phyloP scores from a whole-genome alignment of 108 stramenopile species.

The Cyclostephanos tholiformis region DNA sequence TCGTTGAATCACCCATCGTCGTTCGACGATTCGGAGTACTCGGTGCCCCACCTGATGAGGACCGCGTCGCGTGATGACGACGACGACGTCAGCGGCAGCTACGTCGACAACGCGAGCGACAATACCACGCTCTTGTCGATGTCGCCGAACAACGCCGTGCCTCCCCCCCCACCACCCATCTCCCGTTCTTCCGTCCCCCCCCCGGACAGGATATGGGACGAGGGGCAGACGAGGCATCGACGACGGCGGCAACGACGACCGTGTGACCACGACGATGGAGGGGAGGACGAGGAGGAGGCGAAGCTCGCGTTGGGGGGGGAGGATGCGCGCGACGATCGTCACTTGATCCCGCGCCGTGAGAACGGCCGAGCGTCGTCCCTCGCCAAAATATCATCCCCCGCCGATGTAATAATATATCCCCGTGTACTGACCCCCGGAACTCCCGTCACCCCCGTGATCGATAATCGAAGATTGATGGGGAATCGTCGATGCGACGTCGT shows the following conservation, averaged over 20 bases:
- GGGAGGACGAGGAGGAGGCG: background rate
- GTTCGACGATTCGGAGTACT: background rate
- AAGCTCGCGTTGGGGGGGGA: too few species aligned
- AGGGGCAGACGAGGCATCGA: background rate
- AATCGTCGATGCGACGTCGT: background rate
- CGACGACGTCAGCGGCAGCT: background rate
- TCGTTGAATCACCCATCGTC: background rate
- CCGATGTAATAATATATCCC: too few species aligned
- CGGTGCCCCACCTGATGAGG: conserved; percentile 38
- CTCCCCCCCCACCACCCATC: too few species aligned
- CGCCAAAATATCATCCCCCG: too few species aligned
- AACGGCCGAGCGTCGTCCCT: too few species aligned
- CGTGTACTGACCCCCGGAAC: background rate
- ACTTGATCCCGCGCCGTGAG: background rate
- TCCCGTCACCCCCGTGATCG: conserved; percentile 11
- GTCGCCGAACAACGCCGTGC: too few species aligned
- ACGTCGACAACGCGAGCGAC: background rate
- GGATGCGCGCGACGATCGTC: too few species aligned
- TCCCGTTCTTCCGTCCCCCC: background rate
- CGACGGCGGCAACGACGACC: background rate
- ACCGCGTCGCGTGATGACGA: conserved; percentile 21
- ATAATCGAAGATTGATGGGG: conserved; percentile 14
- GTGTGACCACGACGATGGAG: background rate
- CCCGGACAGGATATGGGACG: background rate
- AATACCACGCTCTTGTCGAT: too few species aligned